A percentile compares a stretch with the other conserved stretches of the same genome.
Conservation (phyloP, 1,284 basidiomycete genomes). For the Phylloboletellus chloephorus region DNA sequence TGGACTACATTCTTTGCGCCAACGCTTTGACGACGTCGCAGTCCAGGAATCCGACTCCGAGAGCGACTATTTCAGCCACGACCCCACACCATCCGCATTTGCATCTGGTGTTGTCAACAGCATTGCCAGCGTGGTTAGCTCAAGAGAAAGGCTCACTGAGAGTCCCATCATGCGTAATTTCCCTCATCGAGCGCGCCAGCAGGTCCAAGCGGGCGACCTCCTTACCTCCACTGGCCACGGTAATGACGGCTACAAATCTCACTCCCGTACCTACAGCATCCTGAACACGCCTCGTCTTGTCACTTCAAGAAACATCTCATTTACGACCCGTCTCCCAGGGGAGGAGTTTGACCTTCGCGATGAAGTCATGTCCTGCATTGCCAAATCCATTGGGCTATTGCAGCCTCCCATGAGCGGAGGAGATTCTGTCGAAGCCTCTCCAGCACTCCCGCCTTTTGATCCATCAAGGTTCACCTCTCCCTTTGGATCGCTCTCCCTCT, state of each 20-base stretch:
- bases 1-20: conserved; percentile 83
- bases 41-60: conserved; percentile 44
- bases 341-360: conserved; percentile 86
- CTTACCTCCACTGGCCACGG: conserved; percentile 46
- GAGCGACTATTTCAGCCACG: conserved; percentile 50
- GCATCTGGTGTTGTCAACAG: conserved; percentile 16
- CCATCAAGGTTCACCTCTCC: conserved; percentile 60
- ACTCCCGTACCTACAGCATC: conserved; percentile 46
- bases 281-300: conserved; percentile 47
- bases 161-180: conserved; percentile 28
- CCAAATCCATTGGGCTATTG: conserved; percentile 93
- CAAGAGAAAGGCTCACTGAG: conserved; percentile 24
- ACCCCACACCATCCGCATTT: conserved; percentile 21
- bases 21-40: conserved; percentile 67
- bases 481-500: conserved; percentile 79
- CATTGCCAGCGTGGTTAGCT: conserved; percentile 9
- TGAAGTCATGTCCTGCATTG: conserved; percentile 95
- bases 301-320: conserved; percentile 25
- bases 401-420: conserved; percentile 71
- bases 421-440: conserved; percentile 62
- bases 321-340: conserved; percentile 31
- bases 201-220: conserved; percentile 67
- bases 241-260: conserved; percentile 43
- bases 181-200: conserved; percentile 36
- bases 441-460: conserved; percentile 54